Evolutionary conservation across 2,329 filamentous ascomycete genomes (phyloP), one percentile per base, ranked within the genome.

Genomic region (Arthrobotrys iridis): DNA sequence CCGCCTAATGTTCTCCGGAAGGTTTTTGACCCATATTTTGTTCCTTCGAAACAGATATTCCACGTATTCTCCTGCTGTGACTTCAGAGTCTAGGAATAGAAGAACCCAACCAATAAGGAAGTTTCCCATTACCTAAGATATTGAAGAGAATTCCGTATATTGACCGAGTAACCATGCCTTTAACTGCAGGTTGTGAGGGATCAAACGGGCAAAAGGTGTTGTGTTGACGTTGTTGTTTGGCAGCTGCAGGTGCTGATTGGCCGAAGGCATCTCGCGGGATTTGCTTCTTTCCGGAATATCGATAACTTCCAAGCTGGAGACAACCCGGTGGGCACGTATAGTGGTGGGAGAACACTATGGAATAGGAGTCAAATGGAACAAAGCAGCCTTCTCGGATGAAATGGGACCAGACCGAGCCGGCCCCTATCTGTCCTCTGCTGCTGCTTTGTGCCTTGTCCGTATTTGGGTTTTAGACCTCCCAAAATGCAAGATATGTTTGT

Each of bases 51-150:
- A 48, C 22, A 35, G 62, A 41, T 28, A 57, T 57, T 55, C 35
- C 45, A 45, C 60, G 24, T 30, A 46, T 55, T 52, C 45, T 43
- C 46, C 50, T 70, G 28, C 55, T 40, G 43, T 55, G 35, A 55
- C 50, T 55, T 37, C 18, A 11, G 30, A 35, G 28, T 55, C 55
- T 35, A 52, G 43, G 41, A 52, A 58, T 46, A 45, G 62, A 65
- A 45, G 57, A 37, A 35, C 3, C 45, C 45, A 67, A 10, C 63
- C 62, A 65, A 59, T 63, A 11, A 48, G 48, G 48, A 46, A n/a
- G 45, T 68, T 75, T 75, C 60, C 20, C 28, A 67, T 75, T 75
- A 75, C 71, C 71, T 75, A 75, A 75, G 33, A 70, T 70, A 62
- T 70, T 58, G 59, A 55, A 62, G 43, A 60, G 30, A 67, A 58